A percentile compares a stretch with the other conserved stretches of the same genome.
Evolutionary conservation across 257 asterid species (phyloP).

Genomic region (Fraxinus excelsior): DNA sequence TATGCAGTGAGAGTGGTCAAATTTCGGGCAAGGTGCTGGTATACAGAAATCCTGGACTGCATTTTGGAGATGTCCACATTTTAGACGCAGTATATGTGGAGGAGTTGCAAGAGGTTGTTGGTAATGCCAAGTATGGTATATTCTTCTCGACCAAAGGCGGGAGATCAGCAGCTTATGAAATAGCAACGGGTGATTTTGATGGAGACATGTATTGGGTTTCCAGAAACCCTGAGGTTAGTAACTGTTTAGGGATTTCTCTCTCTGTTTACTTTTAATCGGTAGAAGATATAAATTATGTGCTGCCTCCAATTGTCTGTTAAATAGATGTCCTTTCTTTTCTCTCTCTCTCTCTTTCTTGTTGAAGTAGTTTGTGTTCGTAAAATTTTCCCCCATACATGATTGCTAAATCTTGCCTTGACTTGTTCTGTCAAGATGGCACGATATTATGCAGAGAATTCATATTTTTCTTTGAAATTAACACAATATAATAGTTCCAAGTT

Average conservation of each 20-base stretch:
- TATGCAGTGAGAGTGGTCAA: conserved; percentile 71
- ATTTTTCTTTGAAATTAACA: background rate
- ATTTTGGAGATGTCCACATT: conserved; percentile 78
- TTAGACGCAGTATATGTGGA: conserved; percentile 67
- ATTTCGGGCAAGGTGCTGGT: conserved; percentile 77
- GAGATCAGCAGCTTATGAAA: conserved; percentile 76
- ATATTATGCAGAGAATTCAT: background rate
- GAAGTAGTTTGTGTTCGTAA: background rate
- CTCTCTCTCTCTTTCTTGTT: background rate
- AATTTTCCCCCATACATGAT: background rate
- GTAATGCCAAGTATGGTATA: conserved; percentile 79
- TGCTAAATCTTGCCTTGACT: background rate
- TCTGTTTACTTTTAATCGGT: background rate
- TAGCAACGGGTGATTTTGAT: conserved; percentile 92
- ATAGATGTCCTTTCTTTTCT: background rate
- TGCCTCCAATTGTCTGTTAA: background rate
- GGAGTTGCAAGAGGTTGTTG: conserved; percentile 60
- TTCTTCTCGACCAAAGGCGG: conserved; percentile 81
- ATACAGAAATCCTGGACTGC: conserved; percentile 90
- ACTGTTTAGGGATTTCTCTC: conserved; percentile 4
- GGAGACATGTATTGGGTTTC: conserved; percentile 91
- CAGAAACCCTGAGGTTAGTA: conserved; percentile 71
- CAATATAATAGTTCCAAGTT: background rate
- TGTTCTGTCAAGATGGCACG: background rate
- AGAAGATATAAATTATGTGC: background rate